Evolutionary conservation across 2,329 filamentous ascomycete species (phyloP), one percentile per base, ranked within the genome.

Genomic region (Alternaria sp.): DNA sequence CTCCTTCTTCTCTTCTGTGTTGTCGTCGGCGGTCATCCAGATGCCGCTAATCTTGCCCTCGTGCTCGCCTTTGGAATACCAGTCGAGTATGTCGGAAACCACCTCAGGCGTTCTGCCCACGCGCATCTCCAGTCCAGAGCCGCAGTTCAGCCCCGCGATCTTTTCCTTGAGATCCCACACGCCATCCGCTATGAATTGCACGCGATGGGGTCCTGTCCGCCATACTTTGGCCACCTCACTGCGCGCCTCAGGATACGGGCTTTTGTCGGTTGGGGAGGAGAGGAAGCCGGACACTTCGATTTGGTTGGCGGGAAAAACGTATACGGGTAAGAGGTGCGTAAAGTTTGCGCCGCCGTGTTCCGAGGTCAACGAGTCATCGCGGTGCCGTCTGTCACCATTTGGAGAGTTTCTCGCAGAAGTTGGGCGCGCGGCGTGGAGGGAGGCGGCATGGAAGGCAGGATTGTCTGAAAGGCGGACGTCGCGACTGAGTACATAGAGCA

Each of bases 401-500:
- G 64, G 43, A 45, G 56, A 57, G 15, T 56, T 51, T 56, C 44
- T 66, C 19, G 54, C 43, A 12, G 64, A 49, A 50, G 58, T 63
- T 28, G 61, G 52, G 28, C 61, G 57, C 43, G 64, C 61, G 13
- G 65, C 47, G 43, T 68, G 53, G n/a, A 77, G 76, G 25, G 82
- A 79, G 7, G 85, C 78, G 62, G 85, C 82, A 73, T 92, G 84
- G 19, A 95, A 85, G 45, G 93, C 84, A 0, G 91, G 91, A 72
- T 94, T 94, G 79, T 95, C 92, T 26, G 87, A 84, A 25, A 91
- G 83, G 63, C 92, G 89, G 19, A 93, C 83, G 75, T 95, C 92
- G 68, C 89, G 88, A 47, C 91, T 88, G 36, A 94, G 79, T 21
- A 94, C 77, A 73, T 93, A 93, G 59, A 95, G 83, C 55, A 93